Evolutionary conservation across 2,329 filamentous ascomycete genomes (phyloP), one percentile per base, ranked within the genome.

Genomic region (Shiraia sp.): DNA sequence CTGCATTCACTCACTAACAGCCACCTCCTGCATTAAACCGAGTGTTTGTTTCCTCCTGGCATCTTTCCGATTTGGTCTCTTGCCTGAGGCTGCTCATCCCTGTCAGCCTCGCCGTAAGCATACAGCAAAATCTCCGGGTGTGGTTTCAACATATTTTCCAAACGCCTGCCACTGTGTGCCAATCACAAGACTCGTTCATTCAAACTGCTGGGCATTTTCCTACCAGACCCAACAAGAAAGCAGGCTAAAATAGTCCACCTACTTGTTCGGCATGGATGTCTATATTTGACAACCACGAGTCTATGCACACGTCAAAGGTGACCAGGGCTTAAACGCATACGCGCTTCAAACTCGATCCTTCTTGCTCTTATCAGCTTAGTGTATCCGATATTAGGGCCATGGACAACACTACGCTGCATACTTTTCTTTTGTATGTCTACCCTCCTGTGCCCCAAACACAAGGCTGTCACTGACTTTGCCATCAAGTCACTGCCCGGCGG

Each of bases 321-420:
- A 36, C 51, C 38, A 47, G 45, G 46, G 52, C 51, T 48, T 59
- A 61, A 47, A 55, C 59, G 55, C 55, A 43, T 52, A 52, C 46
- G 44, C 55, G 61, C 57, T 55, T 57, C 53, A 57, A 32, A 42
- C 33, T 45, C 32, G 38, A 54, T 53, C 47, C 45, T 57, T 42
- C 47, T 57, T 58, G 47, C 57, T 47, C 45, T 62, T 58, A 59
- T 51, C 46, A 55, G 55, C 51, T 51, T 55, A 57, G 59, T 42
- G 46, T 40, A 43, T 47, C 60, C 60, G 51, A 42, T 44, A 53
- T 45, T 47, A 38, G 40, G 55, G 57, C 43, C 46, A 68, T 68
- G 66, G 59, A 55, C 36, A 60, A 63, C 45, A 86, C 83, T 15
- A 84, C 84, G 45, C 80, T 87, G 54, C 78, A 86, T 63, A 86